These are phyloP conservation scores for Aureobasidium sp. DNA, from an alignment of 2,329 filamentous ascomycete genomes.

Conservation along the genomic window DNA sequence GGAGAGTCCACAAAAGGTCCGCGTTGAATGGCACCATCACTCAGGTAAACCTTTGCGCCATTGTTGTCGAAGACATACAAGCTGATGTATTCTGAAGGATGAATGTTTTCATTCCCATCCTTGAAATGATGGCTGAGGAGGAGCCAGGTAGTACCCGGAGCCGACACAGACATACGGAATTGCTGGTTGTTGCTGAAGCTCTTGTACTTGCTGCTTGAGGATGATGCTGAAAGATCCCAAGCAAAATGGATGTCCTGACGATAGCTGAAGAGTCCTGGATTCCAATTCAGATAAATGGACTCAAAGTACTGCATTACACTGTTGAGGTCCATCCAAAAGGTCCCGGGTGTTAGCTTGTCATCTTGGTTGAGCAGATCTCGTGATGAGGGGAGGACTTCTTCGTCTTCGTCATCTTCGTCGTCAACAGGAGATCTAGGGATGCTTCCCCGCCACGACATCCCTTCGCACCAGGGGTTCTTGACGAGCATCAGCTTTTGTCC, in stretches of 20 bases:
- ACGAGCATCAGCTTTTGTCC: conserved; percentile 63
- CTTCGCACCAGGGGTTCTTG: conserved; percentile 94
- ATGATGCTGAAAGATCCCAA: conserved; percentile 53
- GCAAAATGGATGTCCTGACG: conserved; percentile 85
- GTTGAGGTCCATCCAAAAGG: conserved; percentile 87
- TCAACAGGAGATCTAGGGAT: conserved; percentile 1
- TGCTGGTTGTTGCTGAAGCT: conserved; percentile 62
- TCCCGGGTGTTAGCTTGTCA: conserved; percentile 50
- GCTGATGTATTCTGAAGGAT: conserved; percentile 67
- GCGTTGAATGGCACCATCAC: conserved; percentile 60
- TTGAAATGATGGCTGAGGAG: conserved; percentile 75
- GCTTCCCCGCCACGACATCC: conserved; percentile 60
- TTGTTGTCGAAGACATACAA: conserved; percentile 68
- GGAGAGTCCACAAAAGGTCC: conserved; percentile 90
- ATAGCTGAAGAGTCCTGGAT: conserved; percentile 69
- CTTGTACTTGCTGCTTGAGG: conserved; percentile 52
- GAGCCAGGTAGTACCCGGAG: conserved; percentile 64
- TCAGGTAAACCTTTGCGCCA: conserved; percentile 65
- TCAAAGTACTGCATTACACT: conserved; percentile 88
- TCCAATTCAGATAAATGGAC: conserved; percentile 96
- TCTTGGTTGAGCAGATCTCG: conserved; percentile 29
- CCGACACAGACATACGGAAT: conserved; percentile 45
- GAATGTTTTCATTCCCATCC: conserved; percentile 33
- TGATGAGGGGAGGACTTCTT: conserved; percentile 22
- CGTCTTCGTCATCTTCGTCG: conserved; percentile 16